Evolutionary conservation across 2,329 filamentous ascomycete genomes (phyloP).

Genomic region (Cercospora berteroae): DNA sequence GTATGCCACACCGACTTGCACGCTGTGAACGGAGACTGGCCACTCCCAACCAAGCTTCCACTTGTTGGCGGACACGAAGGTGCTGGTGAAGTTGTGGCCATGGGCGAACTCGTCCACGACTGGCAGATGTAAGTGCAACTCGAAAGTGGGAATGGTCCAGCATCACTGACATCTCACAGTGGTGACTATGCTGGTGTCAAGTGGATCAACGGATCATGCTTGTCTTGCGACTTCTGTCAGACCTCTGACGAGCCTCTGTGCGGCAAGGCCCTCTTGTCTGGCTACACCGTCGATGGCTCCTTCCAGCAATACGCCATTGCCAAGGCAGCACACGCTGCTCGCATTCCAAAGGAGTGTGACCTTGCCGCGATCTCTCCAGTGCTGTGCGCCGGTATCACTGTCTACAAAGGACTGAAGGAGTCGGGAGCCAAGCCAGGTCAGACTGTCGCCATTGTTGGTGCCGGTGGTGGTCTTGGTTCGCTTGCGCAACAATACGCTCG

Average conservation of each 20-base stretch:
- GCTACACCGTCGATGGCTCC: constrained; percentile 87
- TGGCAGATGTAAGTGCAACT: constrained; percentile 57
- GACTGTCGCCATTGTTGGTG: constrained; percentile 79
- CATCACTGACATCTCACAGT: constrained; percentile 20
- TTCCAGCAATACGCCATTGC: constrained; percentile 92
- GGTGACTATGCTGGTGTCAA: constrained; percentile 85
- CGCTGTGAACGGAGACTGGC: constrained; percentile 88
- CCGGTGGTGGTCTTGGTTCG: constrained; percentile 76
- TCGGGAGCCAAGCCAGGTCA: constrained; percentile 72
- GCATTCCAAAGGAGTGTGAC: constrained; percentile 72
- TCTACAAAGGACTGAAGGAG: constrained; percentile 90
- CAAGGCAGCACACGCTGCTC: constrained; percentile 80
- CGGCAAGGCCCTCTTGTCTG: constrained; percentile 69
- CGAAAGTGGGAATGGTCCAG: background rate
- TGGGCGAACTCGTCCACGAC: constrained; percentile 73
- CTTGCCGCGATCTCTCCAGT: constrained; percentile 78
- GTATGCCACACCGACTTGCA: constrained; percentile 86
- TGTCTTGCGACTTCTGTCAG: constrained; percentile 80
- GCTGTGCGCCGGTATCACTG: constrained; percentile 74
- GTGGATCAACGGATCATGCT: constrained; percentile 88
- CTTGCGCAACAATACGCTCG: constrained; percentile 84
- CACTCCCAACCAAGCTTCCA: constrained; percentile 75
- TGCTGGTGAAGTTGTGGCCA: constrained; percentile 78
- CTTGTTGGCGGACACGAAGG: constrained; percentile 79
- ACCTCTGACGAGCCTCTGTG: constrained; percentile 81